phyloP scores from a whole-genome alignment of 1,284 basidiomycete genomes.

The Papiliotrema laurentii region DNA sequence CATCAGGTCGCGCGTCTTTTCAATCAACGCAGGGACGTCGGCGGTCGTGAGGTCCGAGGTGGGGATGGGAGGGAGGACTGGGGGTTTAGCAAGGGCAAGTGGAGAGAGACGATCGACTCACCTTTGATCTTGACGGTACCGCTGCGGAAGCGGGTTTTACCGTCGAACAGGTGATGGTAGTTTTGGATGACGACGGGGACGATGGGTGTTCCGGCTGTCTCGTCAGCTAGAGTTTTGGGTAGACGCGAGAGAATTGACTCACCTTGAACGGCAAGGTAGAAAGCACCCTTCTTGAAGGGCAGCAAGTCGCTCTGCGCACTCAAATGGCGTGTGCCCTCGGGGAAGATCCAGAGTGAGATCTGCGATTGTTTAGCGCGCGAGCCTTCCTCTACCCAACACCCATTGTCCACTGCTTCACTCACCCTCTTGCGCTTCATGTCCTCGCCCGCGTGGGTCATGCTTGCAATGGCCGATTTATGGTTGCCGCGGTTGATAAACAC shows the following conservation, averaged over 20 bases:
- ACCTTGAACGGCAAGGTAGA: slow-evolving; percentile 87
- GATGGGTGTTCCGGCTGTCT: slow-evolving; percentile 63
- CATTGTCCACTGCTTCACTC: slow-evolving; percentile 12
- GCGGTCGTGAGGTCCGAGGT: slow-evolving; percentile 48
- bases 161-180: slow-evolving; percentile 76
- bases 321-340: slow-evolving; percentile 82
- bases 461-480: slow-evolving; percentile 65
- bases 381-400: background rate
- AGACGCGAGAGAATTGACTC: slow-evolving; percentile 14
- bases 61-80: slow-evolving; percentile 52
- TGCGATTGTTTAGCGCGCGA: too few species aligned
- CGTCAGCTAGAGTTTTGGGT: too few species aligned
- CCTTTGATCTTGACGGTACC: slow-evolving; percentile 83
- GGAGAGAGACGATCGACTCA: slow-evolving; percentile 61
- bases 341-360: slow-evolving; percentile 84
- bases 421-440: slow-evolving; percentile 67
- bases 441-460: slow-evolving; percentile 75
- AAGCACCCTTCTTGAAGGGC: slow-evolving; percentile 97
- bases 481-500: slow-evolving; percentile 91
- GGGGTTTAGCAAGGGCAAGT: slow-evolving; percentile 1
- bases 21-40: slow-evolving; percentile 50
- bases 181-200: slow-evolving; percentile 92
- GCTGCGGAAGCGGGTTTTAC: slow-evolving; percentile 68
- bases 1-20: slow-evolving; percentile 49
- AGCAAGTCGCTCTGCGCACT: slow-evolving; percentile 63